A percentile compares a stretch with the other conserved stretches of the same genome.
phyloP scores from a whole-genome alignment of 2,329 filamentous ascomycete species.

The Verticillium alfalfae region DNA sequence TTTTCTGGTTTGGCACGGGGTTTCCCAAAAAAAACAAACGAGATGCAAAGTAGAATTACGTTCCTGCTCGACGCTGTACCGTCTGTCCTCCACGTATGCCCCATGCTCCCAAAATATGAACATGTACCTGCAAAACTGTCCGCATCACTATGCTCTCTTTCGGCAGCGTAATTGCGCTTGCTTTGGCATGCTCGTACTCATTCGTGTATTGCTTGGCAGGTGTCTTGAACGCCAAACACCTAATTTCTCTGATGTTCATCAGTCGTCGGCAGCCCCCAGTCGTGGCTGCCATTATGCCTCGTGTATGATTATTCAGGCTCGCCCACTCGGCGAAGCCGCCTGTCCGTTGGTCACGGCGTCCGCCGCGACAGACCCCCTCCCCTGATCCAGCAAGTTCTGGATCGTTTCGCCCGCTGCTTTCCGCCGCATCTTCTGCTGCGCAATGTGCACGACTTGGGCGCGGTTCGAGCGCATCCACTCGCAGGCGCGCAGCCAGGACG shows the following conservation, averaged over 20 bases:
- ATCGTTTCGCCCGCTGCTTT: background rate
- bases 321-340: too few species aligned
- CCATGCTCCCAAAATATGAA: background rate
- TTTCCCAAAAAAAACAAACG: background rate
- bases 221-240: background rate
- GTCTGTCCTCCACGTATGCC: background rate
- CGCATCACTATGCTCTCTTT: too few species aligned
- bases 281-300: background rate
- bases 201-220: background rate
- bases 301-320: background rate
- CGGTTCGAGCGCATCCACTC: slow-evolving; percentile 26
- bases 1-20: background rate
- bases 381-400: background rate
- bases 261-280: background rate
- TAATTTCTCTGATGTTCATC: background rate
- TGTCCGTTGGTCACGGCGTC: too few species aligned
- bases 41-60: background rate
- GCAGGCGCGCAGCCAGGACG: slow-evolving; percentile 37
- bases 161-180: background rate
- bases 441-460: background rate
- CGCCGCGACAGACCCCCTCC: background rate
- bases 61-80: background rate
- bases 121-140: too few species aligned
- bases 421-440: background rate
- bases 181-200: too few species aligned